Evolutionary conservation across 441 rosid genomes (phyloP).

Genomic region (Jatropha podagrica): DNA sequence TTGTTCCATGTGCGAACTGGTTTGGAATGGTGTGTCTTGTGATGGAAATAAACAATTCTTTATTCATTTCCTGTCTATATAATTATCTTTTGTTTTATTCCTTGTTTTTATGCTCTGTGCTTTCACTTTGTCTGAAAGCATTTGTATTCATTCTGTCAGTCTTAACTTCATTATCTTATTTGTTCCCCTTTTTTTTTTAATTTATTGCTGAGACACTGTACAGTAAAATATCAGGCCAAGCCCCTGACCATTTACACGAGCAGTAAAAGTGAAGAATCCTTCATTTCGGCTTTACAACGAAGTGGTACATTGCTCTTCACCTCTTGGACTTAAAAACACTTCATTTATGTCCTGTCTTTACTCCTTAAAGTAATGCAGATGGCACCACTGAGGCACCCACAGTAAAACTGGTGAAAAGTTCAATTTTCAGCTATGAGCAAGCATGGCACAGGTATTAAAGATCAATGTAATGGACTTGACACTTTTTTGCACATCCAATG

Average conservation of each 20-base stretch:
- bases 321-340: constrained; percentile 21
- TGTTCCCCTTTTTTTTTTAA: constrained; percentile 9
- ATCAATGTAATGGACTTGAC: constrained; percentile 8
- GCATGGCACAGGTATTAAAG: constrained; percentile 92
- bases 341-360: constrained; percentile 30
- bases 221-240: constrained; percentile 90
- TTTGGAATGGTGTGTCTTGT: constrained; percentile 3
- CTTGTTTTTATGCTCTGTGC: background rate
- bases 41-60: constrained; percentile 1
- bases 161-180: constrained; percentile 15
- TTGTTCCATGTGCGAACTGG: background rate
- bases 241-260: constrained; percentile 81
- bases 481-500: constrained; percentile 17
- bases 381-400: constrained; percentile 54
- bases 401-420: constrained; percentile 82
- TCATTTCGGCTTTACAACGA: constrained; percentile 75
- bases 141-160: background rate
- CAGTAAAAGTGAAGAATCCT: constrained; percentile 89
- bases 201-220: constrained; percentile 25
- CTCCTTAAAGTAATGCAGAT: constrained; percentile 49
- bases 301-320: constrained; percentile 52
- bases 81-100: constrained; percentile 2
- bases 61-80: constrained; percentile 5
- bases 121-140: background rate
- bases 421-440: constrained; percentile 97